Conservation (phyloP, 768 basidiomycete species). For the Rubroboletus satanas region DNA sequence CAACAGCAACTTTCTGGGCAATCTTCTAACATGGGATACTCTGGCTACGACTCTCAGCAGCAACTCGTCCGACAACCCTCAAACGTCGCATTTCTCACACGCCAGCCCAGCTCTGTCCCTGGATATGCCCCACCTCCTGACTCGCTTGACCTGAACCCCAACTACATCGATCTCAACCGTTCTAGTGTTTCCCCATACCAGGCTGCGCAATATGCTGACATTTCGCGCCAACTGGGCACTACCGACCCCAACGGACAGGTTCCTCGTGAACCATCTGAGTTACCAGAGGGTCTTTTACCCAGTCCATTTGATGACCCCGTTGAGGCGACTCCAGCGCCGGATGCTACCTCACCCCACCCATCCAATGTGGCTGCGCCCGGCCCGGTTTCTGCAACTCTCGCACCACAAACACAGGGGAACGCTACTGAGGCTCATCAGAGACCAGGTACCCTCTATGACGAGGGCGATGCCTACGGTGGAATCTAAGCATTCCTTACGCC, state of each 20-base stretch:
- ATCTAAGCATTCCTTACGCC: slow-evolving; percentile 38
- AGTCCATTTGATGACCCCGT: slow-evolving; percentile 28
- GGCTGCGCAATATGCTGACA: slow-evolving; percentile 70
- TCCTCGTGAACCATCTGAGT: slow-evolving; percentile 11
- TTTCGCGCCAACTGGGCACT: slow-evolving; percentile 51
- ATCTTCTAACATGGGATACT: slow-evolving; percentile 14
- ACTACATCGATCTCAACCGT: slow-evolving; percentile 63
- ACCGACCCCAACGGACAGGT: slow-evolving; percentile 21
- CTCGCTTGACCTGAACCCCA: slow-evolving; percentile 27
- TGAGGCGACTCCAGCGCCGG: slow-evolving; percentile 4
- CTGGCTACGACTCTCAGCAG: slow-evolving; percentile 28
- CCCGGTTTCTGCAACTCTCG: slow-evolving; percentile 5
- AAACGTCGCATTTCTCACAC: slow-evolving; percentile 20
- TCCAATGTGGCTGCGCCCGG: slow-evolving; percentile 11
- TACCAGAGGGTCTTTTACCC: slow-evolving; percentile 24
- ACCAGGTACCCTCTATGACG: slow-evolving; percentile 51
- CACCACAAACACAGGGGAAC: slow-evolving; percentile 10
- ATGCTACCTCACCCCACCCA: slow-evolving; percentile 32
- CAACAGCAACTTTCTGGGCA: slow-evolving; percentile 23
- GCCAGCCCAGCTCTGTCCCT: slow-evolving; percentile 14
- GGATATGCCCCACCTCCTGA: slow-evolving; percentile 13
- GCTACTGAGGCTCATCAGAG: slow-evolving; percentile 30
- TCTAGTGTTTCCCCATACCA: slow-evolving; percentile 74
- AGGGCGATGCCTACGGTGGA: slow-evolving; percentile 67
- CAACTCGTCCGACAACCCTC: slow-evolving; percentile 26